Evolutionary conservation across 306 rosid species (phyloP).

Genomic region (Glycyrrhiza uralensis): DNA sequence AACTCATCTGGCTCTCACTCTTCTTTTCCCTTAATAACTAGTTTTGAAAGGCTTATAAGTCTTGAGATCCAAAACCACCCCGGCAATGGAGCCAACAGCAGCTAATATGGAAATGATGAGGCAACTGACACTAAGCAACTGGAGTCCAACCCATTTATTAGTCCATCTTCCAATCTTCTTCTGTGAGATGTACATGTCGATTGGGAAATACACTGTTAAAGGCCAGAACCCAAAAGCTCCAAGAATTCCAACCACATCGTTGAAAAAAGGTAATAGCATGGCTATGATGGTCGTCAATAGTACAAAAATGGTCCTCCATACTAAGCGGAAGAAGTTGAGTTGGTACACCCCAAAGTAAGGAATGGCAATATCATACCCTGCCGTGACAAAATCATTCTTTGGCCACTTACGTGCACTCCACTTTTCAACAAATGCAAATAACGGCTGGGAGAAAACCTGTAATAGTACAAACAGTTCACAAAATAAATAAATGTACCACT

Average conservation of each 20-base stretch:
- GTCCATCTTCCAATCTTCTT: slow-evolving; percentile 56
- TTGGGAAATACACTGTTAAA: slow-evolving; percentile 63
- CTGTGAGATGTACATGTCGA: slow-evolving; percentile 69
- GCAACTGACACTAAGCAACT: slow-evolving; percentile 47
- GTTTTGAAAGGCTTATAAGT: slow-evolving; percentile 56
- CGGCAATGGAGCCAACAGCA: slow-evolving; percentile 68
- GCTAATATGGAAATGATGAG: slow-evolving; percentile 52
- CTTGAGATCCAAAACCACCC: slow-evolving; percentile 69
- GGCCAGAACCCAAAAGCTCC: slow-evolving; percentile 91
- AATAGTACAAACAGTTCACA: not conserved
- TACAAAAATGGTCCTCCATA: slow-evolving; percentile 68
- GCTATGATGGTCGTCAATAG: slow-evolving; percentile 56
- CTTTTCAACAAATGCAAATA: slow-evolving; percentile 74
- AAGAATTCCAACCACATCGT: slow-evolving; percentile 71
- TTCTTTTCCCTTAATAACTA: slow-evolving; percentile 41
- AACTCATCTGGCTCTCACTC: not conserved
- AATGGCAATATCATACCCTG: slow-evolving; percentile 52
- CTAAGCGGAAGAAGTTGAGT: slow-evolving; percentile 53
- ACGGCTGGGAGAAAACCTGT: slow-evolving; percentile 63
- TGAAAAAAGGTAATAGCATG: slow-evolving; percentile 78
- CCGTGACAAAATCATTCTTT: slow-evolving; percentile 41
- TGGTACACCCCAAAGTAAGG: slow-evolving; percentile 47
- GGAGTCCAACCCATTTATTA: slow-evolving; percentile 56
- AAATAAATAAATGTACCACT: not conserved
- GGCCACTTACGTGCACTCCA: slow-evolving; percentile 57